These are phyloP conservation scores for Botrytis fragariae DNA, from an alignment of 2,329 filamentous ascomycete genomes.

Conservation along the genomic window DNA sequence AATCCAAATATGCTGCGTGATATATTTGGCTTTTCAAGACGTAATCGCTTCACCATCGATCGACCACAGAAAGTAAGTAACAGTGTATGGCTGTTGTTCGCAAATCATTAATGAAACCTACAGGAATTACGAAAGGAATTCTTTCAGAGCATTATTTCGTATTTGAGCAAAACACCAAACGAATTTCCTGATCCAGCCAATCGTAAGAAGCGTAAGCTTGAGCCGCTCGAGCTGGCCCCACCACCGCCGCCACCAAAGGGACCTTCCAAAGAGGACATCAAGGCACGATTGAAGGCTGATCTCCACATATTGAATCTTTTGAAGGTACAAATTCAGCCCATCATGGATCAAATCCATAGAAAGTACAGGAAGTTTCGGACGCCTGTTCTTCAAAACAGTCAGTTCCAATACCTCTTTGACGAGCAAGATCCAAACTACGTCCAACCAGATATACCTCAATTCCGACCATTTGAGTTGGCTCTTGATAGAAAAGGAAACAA, in stretches of 20 bases:
- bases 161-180: constrained; percentile 73
- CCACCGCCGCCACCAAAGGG: constrained; percentile 68
- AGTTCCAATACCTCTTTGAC: constrained; percentile 79
- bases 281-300: constrained; percentile 77
- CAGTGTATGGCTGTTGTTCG: not conserved
- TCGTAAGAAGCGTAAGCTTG: constrained; percentile 81
- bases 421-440: constrained; percentile 74
- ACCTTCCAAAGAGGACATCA: constrained; percentile 74
- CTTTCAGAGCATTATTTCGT: constrained; percentile 71
- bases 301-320: constrained; percentile 79
- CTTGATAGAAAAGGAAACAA: constrained; percentile 75
- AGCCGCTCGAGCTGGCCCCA: constrained; percentile 67
- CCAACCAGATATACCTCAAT: constrained; percentile 51
- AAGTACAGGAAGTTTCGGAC: constrained; percentile 87
- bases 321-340: constrained; percentile 85
- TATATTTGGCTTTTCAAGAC: constrained; percentile 81
- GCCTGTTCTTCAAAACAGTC: constrained; percentile 69
- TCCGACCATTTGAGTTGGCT: constrained; percentile 74
- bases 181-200: constrained; percentile 87
- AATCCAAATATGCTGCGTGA: constrained; percentile 65
- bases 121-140: constrained; percentile 69
- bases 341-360: constrained; percentile 94
- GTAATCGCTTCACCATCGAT: constrained; percentile 69
- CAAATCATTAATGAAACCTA: constrained; percentile 18
- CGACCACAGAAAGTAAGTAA: constrained; percentile 61